Conservation (phyloP, 495 filamentous ascomycete species). For the Penicillium crystallinum region DNA sequence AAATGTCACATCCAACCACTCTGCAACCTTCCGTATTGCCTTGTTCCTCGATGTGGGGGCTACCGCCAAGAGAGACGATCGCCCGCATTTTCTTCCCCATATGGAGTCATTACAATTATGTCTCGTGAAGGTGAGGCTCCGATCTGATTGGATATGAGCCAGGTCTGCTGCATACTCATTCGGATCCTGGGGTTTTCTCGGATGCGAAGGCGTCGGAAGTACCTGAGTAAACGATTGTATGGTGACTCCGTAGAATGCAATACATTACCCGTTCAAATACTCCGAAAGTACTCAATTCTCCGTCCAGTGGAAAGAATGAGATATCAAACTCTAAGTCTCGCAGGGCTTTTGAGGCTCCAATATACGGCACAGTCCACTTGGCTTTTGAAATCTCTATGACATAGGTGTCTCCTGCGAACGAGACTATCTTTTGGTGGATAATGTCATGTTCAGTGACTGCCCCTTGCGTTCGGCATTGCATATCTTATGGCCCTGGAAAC, state of each 20-base stretch:
- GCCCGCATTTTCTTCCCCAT: constrained; percentile 5
- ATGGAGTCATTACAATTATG: constrained; percentile 4
- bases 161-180: neutral
- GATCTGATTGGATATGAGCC: neutral
- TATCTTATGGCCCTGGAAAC: constrained; percentile 1
- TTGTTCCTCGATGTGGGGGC: neutral
- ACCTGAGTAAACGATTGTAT: no score
- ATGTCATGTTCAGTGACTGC: neutral
- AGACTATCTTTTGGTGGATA: neutral
- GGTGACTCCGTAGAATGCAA: no score
- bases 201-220: neutral
- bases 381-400: neutral
- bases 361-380: neutral
- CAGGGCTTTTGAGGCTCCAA: neutral
- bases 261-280: no score
- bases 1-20: neutral
- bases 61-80: constrained; percentile 1
- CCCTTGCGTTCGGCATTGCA: constrained; percentile 11
- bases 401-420: neutral
- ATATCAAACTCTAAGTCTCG: neutral
- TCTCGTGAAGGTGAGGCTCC: neutral
- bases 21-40: constrained; percentile 11
- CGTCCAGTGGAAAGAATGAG: no score
- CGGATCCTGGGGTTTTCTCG: neutral
- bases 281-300: no score